Percentiles rank a stretch among this genome's conserved stretches.
phyloP scores from a whole-genome alignment of 1,284 basidiomycete species.

The Trichosporon inkin region DNA sequence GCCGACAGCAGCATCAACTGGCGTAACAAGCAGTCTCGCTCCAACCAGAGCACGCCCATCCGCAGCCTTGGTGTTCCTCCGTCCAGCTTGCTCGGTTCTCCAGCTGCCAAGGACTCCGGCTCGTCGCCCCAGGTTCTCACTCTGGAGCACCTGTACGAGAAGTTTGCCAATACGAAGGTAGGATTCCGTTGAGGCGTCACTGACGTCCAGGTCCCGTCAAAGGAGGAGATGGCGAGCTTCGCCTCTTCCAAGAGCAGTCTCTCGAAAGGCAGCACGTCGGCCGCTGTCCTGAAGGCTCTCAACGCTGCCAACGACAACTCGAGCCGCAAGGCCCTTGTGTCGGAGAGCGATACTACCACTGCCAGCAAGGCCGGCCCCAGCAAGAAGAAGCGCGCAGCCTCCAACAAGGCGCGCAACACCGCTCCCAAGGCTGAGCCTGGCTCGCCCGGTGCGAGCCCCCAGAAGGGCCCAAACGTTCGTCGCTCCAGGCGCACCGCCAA shows the following conservation, averaged over 20 bases:
- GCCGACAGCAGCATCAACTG: conserved; percentile 43
- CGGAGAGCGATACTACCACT: neutral
- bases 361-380: neutral
- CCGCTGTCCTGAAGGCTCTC: conserved; percentile 1
- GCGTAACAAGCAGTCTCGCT: conserved; percentile 23
- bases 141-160: conserved; percentile 39
- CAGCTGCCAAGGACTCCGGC: neutral
- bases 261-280: neutral
- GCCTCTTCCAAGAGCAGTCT: conserved; percentile 1
- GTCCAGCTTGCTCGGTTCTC: neutral
- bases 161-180: conserved; percentile 26
- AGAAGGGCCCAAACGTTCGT: neutral
- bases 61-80: neutral
- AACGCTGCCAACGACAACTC: conserved; percentile 1
- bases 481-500: neutral
- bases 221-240: neutral
- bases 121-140: conserved; percentile 29
- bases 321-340: neutral
- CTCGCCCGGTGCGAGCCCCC: neutral
- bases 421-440: neutral
- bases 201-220: neutral
- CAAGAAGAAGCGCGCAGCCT: conserved; percentile 1
- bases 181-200: neutral
- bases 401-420: neutral
- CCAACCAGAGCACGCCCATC: neutral